Percentiles rank a stretch among this genome's conserved stretches.
Evolutionary conservation across 139 green algal genomes (phyloP).

Genomic region (Zygnema circumcarinatum): DNA sequence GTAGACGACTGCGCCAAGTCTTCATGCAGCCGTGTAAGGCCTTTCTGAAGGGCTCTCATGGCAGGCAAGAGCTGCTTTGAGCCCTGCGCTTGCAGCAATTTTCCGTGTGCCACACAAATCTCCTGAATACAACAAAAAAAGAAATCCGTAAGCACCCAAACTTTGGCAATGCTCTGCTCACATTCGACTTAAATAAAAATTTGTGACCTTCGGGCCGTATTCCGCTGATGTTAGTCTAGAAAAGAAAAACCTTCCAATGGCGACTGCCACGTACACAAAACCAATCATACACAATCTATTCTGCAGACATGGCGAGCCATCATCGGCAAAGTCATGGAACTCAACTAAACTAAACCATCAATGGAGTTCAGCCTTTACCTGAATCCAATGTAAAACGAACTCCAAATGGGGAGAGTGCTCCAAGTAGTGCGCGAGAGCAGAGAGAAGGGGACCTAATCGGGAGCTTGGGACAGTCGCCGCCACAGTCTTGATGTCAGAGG

Average conservation of each 20-base stretch:
- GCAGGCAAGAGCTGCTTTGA: conserved; percentile 26
- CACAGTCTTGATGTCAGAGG: not conserved
- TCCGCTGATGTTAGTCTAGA: too few relatives aligned
- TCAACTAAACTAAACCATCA: too few relatives aligned
- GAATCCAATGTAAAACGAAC: conserved; percentile 47
- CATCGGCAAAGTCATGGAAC: too few relatives aligned
- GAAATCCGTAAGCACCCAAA: not conserved
- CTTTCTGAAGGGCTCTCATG: conserved; percentile 33
- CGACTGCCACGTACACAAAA: too few relatives aligned
- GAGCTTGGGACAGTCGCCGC: conserved; percentile 8
- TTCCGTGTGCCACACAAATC: conserved; percentile 20
- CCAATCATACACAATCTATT: too few relatives aligned
- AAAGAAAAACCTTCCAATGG: too few relatives aligned
- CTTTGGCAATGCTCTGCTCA: too few relatives aligned
- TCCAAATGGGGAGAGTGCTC: conserved; percentile 42
- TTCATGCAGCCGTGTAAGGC: conserved; percentile 45
- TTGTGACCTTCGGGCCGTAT: too few relatives aligned
- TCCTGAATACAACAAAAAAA: not conserved
- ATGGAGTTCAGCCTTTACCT: too few relatives aligned
- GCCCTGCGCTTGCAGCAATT: not conserved
- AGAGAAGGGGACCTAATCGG: conserved; percentile 31
- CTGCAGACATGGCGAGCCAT: too few relatives aligned
- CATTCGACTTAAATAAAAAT: too few relatives aligned
- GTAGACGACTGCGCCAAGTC: conserved; percentile 37
- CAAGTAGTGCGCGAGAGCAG: conserved; percentile 31